These are phyloP conservation scores for Leccinum ponderosum DNA, from an alignment of 1,284 basidiomycete species.

Conservation along the genomic window DNA sequence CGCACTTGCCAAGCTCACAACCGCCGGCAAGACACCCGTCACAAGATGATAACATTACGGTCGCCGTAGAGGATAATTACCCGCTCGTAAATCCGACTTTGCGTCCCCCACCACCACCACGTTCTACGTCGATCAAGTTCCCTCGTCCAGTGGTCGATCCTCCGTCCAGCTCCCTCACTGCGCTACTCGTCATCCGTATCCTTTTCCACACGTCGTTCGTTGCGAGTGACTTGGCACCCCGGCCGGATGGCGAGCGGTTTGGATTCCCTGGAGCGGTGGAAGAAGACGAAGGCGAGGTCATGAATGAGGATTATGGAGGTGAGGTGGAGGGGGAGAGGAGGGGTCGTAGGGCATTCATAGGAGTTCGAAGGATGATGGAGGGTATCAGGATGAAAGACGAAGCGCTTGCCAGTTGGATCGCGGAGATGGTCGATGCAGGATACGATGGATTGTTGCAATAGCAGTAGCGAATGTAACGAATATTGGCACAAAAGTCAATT, in stretches of 20 bases:
- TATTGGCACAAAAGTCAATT: constrained; percentile 2
- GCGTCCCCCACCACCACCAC: constrained; percentile 63
- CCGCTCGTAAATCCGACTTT: constrained; percentile 60
- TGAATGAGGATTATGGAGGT: constrained; percentile 29
- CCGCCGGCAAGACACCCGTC: constrained; percentile 55
- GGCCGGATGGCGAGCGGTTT: constrained; percentile 76
- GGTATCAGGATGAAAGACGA: constrained; percentile 69
- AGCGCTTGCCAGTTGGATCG: constrained; percentile 70
- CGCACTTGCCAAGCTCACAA: constrained; percentile 65
- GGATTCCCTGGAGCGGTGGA: constrained; percentile 77
- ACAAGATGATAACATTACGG: constrained; percentile 67
- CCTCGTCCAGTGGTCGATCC: constrained; percentile 60
- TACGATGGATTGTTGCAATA: constrained; percentile 32
- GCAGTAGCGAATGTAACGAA: neutral
- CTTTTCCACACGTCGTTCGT: constrained; percentile 76
- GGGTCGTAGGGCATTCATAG: constrained; percentile 69
- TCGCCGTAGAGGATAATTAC: constrained; percentile 55
- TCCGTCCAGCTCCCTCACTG: constrained; percentile 70
- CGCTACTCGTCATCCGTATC: constrained; percentile 72
- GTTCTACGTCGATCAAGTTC: constrained; percentile 56
- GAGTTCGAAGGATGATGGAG: constrained; percentile 61
- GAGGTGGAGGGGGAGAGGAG: constrained; percentile 66
- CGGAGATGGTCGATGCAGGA: constrained; percentile 73
- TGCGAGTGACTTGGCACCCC: constrained; percentile 65
- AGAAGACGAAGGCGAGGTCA: constrained; percentile 56